A percentile compares a stretch with the other conserved stretches of the same genome.
phyloP scores from a whole-genome alignment of 2,329 filamentous ascomycete genomes.

The Penicillium sp. region DNA sequence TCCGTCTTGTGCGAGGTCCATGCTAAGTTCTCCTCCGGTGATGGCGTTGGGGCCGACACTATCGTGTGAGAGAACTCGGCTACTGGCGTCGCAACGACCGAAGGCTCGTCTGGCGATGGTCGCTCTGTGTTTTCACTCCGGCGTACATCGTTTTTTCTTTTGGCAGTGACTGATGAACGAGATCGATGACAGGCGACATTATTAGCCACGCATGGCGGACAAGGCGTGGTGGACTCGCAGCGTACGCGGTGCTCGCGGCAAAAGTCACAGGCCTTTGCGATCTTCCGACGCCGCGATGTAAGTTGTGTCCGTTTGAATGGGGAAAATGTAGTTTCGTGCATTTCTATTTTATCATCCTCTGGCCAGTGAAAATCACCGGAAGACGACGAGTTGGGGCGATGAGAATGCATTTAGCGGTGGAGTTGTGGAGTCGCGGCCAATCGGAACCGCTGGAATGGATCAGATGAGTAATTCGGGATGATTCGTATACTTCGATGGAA shows the following conservation, averaged over 20 bases:
- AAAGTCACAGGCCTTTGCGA: slow-evolving; percentile 24
- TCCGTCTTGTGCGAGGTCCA: slow-evolving; percentile 9
- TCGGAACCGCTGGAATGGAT: background rate
- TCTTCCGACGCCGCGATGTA: slow-evolving; percentile 14
- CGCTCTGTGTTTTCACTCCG: background rate
- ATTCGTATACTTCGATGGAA: background rate
- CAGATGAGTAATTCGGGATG: background rate
- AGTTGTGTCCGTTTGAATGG: background rate
- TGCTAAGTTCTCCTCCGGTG: slow-evolving; percentile 3
- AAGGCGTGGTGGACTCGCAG: slow-evolving; percentile 24
- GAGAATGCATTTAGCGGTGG: background rate
- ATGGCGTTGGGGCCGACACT: background rate
- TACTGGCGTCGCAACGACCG: background rate
- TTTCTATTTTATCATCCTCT: background rate
- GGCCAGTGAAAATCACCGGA: background rate
- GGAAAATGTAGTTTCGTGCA: background rate
- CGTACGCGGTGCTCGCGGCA: slow-evolving; percentile 28
- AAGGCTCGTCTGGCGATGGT: too few species aligned
- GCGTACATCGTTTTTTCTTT: background rate
- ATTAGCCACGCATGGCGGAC: slow-evolving; percentile 23
- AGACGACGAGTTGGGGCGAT: background rate
- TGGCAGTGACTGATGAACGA: background rate
- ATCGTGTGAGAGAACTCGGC: background rate
- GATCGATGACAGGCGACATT: slow-evolving; percentile 13
- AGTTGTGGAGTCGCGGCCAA: background rate